These are phyloP conservation scores for Cercophora sp. DNA, from an alignment of 495 filamentous ascomycete genomes.

Conservation along the genomic window DNA sequence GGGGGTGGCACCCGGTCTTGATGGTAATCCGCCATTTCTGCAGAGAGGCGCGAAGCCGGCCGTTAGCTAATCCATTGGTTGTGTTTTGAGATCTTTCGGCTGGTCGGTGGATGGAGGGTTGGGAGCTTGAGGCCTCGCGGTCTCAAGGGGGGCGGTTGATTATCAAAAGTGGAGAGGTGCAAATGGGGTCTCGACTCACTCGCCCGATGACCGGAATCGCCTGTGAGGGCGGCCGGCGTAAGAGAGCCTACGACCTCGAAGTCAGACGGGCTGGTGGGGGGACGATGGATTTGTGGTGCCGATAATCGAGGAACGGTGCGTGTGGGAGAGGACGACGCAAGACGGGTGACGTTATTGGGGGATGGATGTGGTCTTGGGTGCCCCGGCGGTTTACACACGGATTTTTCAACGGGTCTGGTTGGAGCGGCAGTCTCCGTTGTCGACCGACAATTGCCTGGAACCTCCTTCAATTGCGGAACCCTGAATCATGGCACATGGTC, in stretches of 20 bases:
- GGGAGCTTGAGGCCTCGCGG: neutral
- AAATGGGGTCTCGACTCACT: too few relatives aligned
- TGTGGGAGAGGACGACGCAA: too few relatives aligned
- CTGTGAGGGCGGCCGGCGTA: neutral
- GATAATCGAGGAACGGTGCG: too few relatives aligned
- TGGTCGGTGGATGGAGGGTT: neutral
- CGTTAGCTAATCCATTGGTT: neutral
- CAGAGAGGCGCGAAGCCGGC: neutral
- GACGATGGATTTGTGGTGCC: too few relatives aligned
- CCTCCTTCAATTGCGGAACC: too few relatives aligned
- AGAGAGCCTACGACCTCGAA: neutral
- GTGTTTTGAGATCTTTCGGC: neutral
- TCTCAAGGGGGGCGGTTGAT: constrained; percentile 13
- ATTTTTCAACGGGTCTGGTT: too few relatives aligned
- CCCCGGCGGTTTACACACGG: too few relatives aligned
- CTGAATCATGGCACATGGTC: too few relatives aligned
- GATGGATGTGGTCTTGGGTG: too few relatives aligned
- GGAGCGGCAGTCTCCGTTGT: neutral
- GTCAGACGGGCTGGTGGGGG: neutral
- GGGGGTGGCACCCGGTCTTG: constrained; percentile 65
- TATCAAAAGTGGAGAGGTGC: constrained; percentile 30
- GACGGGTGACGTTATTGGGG: neutral
- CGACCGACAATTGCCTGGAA: too few relatives aligned
- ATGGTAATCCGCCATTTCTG: constrained; percentile 80
- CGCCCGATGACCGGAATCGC: too few relatives aligned